These are phyloP conservation scores for Aspergillaceae sp. DNA, from an alignment of 2,329 filamentous ascomycete genomes.

Conservation along the genomic window DNA sequence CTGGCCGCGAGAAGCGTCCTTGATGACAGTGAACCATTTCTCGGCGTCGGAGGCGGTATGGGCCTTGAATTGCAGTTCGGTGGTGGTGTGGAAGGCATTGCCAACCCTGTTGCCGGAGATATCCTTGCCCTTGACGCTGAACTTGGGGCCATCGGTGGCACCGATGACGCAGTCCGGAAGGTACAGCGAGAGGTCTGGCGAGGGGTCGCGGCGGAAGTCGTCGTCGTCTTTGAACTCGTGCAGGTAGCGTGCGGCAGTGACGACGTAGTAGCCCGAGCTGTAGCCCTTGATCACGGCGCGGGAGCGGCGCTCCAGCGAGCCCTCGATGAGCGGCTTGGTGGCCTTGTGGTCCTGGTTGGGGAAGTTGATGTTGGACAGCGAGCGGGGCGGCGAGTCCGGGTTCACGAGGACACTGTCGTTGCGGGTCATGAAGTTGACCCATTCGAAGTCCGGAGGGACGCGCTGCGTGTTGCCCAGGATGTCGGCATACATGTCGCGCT, in stretches of 20 bases:
- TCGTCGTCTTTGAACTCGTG: slow-evolving; percentile 97
- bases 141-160: slow-evolving; percentile 65
- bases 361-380: slow-evolving; percentile 66
- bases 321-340: slow-evolving; percentile 77
- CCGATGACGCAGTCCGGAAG: slow-evolving; percentile 83
- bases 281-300: slow-evolving; percentile 75
- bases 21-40: slow-evolving; percentile 75
- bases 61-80: slow-evolving; percentile 82
- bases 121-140: slow-evolving; percentile 94
- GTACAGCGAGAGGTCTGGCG: slow-evolving; percentile 81
- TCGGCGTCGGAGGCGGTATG: slow-evolving; percentile 69
- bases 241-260: slow-evolving; percentile 78
- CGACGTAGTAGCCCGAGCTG: slow-evolving; percentile 76
- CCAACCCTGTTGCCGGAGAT: slow-evolving; percentile 66
- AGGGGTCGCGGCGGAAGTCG: slow-evolving; percentile 47
- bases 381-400: slow-evolving; percentile 63
- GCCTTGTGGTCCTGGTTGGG: slow-evolving; percentile 78
- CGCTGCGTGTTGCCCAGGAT: slow-evolving; percentile 69
- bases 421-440: slow-evolving; percentile 71
- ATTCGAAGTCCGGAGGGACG: slow-evolving; percentile 80
- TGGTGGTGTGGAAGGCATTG: slow-evolving; percentile 68
- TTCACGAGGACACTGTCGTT: slow-evolving; percentile 67
- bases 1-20: slow-evolving; percentile 19
- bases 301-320: slow-evolving; percentile 80
- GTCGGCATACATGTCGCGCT: slow-evolving; percentile 70